Base-by-base conservation (phyloP, 257 asterid species). In the Capsicum rhomboideum region DNA sequence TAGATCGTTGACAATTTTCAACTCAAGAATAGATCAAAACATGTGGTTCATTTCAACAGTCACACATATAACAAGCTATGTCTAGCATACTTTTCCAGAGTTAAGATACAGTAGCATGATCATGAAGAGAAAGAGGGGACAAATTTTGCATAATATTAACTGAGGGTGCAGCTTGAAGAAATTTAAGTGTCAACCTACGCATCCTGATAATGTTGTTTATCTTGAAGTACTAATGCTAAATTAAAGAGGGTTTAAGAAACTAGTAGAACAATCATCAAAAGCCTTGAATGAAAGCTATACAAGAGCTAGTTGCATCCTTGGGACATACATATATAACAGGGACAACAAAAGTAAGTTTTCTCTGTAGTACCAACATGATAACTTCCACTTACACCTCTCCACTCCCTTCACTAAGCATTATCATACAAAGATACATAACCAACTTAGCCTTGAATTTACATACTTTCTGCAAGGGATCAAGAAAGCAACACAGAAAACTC, bases 381-480 rank as follows among this genome's bases (percentile, higher is more conserved):
- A 40, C 80, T 46, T 74, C 21, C 79, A 21, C 56, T 21, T 74
- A 44, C 20, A 46, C 58, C 59, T 20, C 40, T 74, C 58, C 58
- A 44, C 20, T 46, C 21, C 21, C 59, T 44, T 74, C 46, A 26
- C 59, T 7, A 74, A 40, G 58, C 56, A 46, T 23, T 74, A 23
- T 14, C 21, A 21, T 21, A 74, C 53, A 74, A 46, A 74, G 14
- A 46, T 42, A 71, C 21, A 12, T 40, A 9, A 80, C 69, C 75
- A 54, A 79, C 82, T 31, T 74, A 46, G 68, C 40, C 31, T 26
- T 72, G 77, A 84, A 69, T 50, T 58, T 44, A 77, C 75, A 82
- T 54, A 46, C 46, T 64, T 28, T 10, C 34, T 49, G 71, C 83
- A 82, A 85, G 52, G 61, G 79, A 87, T 75, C 75, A 83, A 28